Conservation (phyloP, 2,329 filamentous ascomycete species). For the Chrysosporium queenslandicum region DNA sequence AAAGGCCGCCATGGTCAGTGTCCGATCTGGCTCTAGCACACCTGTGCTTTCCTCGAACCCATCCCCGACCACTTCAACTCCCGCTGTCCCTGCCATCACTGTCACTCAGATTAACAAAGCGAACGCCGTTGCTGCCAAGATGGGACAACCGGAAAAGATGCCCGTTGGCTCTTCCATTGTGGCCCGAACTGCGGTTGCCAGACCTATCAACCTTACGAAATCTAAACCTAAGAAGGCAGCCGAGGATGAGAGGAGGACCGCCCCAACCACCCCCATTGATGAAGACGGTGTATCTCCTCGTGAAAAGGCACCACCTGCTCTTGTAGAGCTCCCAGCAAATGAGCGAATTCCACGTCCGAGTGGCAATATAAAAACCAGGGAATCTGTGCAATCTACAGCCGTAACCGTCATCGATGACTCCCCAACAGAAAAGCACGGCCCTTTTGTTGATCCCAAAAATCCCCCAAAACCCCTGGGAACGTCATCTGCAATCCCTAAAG, state of each 20-base stretch:
- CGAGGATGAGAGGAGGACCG: neutral
- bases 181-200: slow-evolving; percentile 35
- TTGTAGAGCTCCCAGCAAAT: slow-evolving; percentile 20
- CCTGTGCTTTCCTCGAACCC: slow-evolving; percentile 22
- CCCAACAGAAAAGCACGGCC: slow-evolving; percentile 21
- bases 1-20: slow-evolving; percentile 86
- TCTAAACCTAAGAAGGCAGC: slow-evolving; percentile 4
- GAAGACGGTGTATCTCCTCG: slow-evolving; percentile 25
- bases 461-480: slow-evolving; percentile 15
- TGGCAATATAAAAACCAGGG: slow-evolving; percentile 19
- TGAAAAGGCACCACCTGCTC: slow-evolving; percentile 18
- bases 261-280: neutral
- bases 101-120: slow-evolving; percentile 34
- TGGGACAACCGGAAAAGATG: slow-evolving; percentile 11
- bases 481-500: slow-evolving; percentile 14
- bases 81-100: slow-evolving; percentile 65
- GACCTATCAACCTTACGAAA: slow-evolving; percentile 38
- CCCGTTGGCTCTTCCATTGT: slow-evolving; percentile 33
- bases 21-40: slow-evolving; percentile 59
- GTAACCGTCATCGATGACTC: slow-evolving; percentile 26
- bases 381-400: slow-evolving; percentile 19
- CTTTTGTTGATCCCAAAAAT: slow-evolving; percentile 19
- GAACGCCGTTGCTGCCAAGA: slow-evolving; percentile 24
- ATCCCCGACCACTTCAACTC: slow-evolving; percentile 42
- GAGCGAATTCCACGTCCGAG: slow-evolving; percentile 21